Evolutionary conservation across 2,329 filamentous ascomycete genomes (phyloP).

Genomic region (Emergomyces orientalis): DNA sequence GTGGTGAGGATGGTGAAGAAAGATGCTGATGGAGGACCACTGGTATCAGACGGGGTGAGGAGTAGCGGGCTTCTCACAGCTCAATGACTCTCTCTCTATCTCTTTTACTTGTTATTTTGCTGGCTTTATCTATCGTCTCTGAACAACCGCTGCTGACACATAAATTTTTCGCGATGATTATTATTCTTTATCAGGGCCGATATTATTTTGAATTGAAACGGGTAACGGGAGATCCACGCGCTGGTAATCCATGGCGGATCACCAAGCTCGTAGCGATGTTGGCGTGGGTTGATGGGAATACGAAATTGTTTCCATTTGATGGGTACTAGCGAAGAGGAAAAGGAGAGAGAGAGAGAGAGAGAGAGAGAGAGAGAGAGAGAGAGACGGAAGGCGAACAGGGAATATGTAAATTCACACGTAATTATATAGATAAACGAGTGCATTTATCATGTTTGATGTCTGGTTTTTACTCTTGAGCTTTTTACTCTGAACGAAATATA

Average conservation of each 20-base stretch:
- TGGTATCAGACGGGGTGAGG: neutral
- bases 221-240: neutral
- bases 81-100: neutral
- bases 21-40: neutral
- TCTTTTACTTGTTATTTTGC: neutral
- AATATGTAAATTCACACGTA: too few species aligned
- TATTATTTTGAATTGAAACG: slow-evolving; percentile 4
- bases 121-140: neutral
- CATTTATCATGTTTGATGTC: too few species aligned
- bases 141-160: neutral
- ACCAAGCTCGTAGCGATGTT: neutral
- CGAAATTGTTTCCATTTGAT: neutral
- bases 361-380: too few species aligned
- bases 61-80: too few species aligned
- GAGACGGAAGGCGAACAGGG: too few species aligned
- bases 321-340: neutral
- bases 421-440: too few species aligned
- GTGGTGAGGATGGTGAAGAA: slow-evolving; percentile 1
- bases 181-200: neutral
- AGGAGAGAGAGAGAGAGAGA: too few species aligned
- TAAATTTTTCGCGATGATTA: neutral
- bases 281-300: slow-evolving; percentile 2
- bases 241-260: neutral
- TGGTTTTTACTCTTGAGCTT: too few species aligned
- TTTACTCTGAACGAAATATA: too few species aligned